Percentiles rank a stretch among this genome's conserved stretches.
Evolutionary conservation across 2,329 filamentous ascomycete genomes (phyloP).

Genomic region (Dactylellina leptospora): DNA sequence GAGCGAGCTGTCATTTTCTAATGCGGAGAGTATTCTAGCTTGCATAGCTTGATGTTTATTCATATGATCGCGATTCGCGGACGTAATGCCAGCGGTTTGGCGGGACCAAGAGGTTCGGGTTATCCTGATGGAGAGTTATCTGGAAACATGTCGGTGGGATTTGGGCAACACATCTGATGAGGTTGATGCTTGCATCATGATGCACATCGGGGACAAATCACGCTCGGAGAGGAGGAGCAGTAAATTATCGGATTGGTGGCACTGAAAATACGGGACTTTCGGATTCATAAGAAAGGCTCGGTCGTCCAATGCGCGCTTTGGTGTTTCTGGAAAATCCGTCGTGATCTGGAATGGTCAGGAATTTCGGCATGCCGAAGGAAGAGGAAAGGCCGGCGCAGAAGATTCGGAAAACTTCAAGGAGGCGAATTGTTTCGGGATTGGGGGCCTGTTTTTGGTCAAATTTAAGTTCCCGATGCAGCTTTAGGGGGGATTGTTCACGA

Average conservation of each 20-base stretch:
- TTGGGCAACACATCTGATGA: slow-evolving; percentile 31
- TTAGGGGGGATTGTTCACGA: slow-evolving; percentile 8
- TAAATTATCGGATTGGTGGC: neutral
- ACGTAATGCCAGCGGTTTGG: too few relatives aligned
- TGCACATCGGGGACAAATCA: too few relatives aligned
- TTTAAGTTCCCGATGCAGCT: slow-evolving; percentile 24
- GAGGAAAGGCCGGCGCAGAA: neutral
- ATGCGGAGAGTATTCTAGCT: neutral
- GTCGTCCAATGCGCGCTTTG: neutral
- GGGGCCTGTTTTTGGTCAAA: neutral
- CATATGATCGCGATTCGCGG: neutral
- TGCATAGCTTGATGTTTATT: neutral
- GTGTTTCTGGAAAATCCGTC: slow-evolving; percentile 10
- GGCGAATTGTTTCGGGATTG: neutral
- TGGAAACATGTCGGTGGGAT: slow-evolving; percentile 53
- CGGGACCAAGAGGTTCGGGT: too few relatives aligned
- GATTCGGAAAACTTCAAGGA: slow-evolving; percentile 9
- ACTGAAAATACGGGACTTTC: too few relatives aligned
- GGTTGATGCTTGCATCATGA: too few relatives aligned
- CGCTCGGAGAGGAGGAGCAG: too few relatives aligned
- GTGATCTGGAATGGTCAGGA: slow-evolving; percentile 25
- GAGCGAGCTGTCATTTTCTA: slow-evolving; percentile 7
- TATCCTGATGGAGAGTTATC: slow-evolving; percentile 53
- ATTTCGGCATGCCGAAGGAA: slow-evolving; percentile 21
- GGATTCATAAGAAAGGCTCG: neutral